phyloP scores from a whole-genome alignment of 2,329 filamentous ascomycete species.

The Plectosphaerella sp. region DNA sequence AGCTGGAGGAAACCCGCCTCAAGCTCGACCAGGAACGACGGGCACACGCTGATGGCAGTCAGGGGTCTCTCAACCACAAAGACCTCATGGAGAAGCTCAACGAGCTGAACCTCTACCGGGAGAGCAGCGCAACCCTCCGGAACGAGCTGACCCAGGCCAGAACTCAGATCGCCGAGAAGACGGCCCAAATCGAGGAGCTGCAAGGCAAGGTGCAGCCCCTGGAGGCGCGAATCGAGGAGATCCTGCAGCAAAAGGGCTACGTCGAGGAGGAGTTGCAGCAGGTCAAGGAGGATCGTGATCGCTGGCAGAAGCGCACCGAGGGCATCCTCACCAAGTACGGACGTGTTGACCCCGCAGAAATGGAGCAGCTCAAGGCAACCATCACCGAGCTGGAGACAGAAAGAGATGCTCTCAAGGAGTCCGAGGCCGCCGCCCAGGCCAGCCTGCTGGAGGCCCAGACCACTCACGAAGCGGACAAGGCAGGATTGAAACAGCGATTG shows the following conservation, averaged over 20 bases:
- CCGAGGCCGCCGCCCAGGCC: slow-evolving; percentile 46
- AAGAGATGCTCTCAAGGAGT: slow-evolving; percentile 50
- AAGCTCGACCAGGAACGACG: slow-evolving; percentile 89
- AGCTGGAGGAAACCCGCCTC: slow-evolving; percentile 83
- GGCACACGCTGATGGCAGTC: slow-evolving; percentile 66
- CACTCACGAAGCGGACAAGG: slow-evolving; percentile 49
- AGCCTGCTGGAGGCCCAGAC: slow-evolving; percentile 49
- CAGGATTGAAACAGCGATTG: slow-evolving; percentile 44
- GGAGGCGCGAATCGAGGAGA: slow-evolving; percentile 71
- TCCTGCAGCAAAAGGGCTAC: slow-evolving; percentile 76
- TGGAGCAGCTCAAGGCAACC: slow-evolving; percentile 82
- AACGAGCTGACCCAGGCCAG: slow-evolving; percentile 80
- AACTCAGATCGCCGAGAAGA: slow-evolving; percentile 70
- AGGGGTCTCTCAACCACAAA: slow-evolving; percentile 73
- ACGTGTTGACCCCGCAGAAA: slow-evolving; percentile 86
- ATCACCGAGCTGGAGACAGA: slow-evolving; percentile 64
- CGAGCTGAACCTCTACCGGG: slow-evolving; percentile 91
- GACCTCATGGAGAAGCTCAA: slow-evolving; percentile 93
- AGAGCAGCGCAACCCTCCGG: slow-evolving; percentile 87
- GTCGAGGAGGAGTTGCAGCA: slow-evolving; percentile 86
- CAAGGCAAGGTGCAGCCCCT: slow-evolving; percentile 74
- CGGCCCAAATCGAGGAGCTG: slow-evolving; percentile 69
- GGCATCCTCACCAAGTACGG: slow-evolving; percentile 96
- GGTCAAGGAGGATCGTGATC: slow-evolving; percentile 84
- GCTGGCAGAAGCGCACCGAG: slow-evolving; percentile 93